These are phyloP conservation scores for Tricholoma matsutake DNA, from an alignment of 768 basidiomycete species.

Conservation along the genomic window DNA sequence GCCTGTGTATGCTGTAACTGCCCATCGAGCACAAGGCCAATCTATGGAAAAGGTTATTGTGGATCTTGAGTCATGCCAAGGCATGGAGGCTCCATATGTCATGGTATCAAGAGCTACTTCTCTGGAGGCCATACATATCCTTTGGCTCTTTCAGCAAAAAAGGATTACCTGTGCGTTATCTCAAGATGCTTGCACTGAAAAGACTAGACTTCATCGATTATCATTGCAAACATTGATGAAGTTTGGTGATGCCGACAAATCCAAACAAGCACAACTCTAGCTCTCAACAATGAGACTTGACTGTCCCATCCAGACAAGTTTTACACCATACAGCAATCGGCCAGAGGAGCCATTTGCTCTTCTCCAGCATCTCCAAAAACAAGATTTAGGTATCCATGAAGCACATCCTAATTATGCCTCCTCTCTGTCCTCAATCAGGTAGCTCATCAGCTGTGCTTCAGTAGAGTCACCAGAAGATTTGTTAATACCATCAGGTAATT, in stretches of 20 bases:
- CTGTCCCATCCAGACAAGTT: too few species aligned
- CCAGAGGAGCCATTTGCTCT: background rate
- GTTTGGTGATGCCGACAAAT: background rate
- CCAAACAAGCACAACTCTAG: background rate
- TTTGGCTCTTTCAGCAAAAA: background rate
- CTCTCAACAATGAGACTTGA: background rate
- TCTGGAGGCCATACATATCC: background rate
- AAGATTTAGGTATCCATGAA: background rate
- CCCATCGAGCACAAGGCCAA: background rate
- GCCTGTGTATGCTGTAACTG: background rate
- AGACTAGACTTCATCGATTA: background rate
- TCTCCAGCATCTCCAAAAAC: background rate
- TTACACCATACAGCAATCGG: background rate
- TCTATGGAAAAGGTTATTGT: background rate
- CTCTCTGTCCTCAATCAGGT: background rate
- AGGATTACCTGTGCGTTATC: background rate
- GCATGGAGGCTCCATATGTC: background rate
- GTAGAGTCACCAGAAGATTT: background rate
- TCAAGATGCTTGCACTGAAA: background rate
- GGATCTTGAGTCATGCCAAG: background rate
- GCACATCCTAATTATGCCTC: background rate
- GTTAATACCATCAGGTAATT: background rate
- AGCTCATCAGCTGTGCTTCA: too few species aligned
- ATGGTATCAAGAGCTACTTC: background rate
- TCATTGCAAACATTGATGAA: background rate